These are phyloP conservation scores for Solanum tarapatanum DNA, from an alignment of 257 asterid genomes.

Conservation along the genomic window DNA sequence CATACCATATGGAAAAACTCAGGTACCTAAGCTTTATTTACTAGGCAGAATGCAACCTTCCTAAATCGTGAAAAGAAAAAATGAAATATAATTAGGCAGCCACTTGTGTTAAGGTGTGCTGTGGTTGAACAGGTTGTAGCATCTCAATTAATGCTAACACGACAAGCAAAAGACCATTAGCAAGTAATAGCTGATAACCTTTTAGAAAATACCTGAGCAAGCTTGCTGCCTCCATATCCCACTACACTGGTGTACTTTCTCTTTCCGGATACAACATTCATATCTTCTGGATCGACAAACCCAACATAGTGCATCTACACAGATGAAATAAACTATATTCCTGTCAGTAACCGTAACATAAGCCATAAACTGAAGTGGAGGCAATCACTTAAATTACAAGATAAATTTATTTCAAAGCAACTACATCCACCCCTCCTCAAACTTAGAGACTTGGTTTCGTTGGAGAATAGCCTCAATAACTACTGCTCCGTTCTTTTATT, in stretches of 20 bases:
- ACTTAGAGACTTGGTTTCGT: background rate
- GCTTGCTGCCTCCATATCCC: constrained; percentile 79
- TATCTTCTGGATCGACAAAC: constrained; percentile 94
- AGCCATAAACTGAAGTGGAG: background rate
- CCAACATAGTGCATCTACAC: constrained; percentile 84
- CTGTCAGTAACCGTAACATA: background rate
- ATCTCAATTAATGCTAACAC: background rate
- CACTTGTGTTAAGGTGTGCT: background rate
- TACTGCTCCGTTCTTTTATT: background rate
- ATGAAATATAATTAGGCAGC: background rate
- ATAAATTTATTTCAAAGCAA: background rate
- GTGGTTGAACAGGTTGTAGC: background rate
- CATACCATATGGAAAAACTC: background rate
- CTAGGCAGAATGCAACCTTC: background rate
- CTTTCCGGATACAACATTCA: constrained; percentile 83
- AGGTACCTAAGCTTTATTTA: background rate
- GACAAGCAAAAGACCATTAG: background rate
- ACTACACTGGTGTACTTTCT: constrained; percentile 66
- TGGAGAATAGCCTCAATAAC: background rate
- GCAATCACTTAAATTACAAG: background rate
- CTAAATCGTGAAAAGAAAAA: background rate
- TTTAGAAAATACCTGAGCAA: constrained; percentile 60
- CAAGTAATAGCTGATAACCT: background rate
- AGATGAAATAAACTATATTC: background rate
- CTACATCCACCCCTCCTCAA: background rate